Evolutionary conservation across 352 stramenopile genomes (phyloP).

Genomic region (Phytophthora cryptogea): DNA sequence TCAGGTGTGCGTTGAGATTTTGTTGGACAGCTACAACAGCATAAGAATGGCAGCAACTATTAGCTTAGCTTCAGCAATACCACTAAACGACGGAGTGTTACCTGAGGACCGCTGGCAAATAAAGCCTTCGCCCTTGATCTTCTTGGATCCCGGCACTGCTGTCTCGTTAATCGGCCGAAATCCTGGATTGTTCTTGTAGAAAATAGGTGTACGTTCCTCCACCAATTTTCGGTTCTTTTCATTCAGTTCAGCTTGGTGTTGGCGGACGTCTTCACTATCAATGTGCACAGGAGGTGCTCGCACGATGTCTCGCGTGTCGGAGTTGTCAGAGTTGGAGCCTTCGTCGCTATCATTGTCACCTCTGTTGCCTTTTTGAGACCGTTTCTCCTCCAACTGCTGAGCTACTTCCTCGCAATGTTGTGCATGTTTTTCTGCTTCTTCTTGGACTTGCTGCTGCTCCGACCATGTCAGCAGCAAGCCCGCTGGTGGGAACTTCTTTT

Average conservation of each 20-base stretch:
- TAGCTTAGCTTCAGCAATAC: not conserved
- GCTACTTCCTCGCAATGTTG: slow-evolving; percentile 33
- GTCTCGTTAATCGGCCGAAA: slow-evolving; percentile 54
- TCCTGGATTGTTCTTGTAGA: slow-evolving; percentile 76
- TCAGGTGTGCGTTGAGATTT: slow-evolving; percentile 83
- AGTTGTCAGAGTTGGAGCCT: slow-evolving; percentile 51
- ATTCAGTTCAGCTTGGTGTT: slow-evolving; percentile 53
- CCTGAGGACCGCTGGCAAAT: slow-evolving; percentile 76
- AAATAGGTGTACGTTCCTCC: slow-evolving; percentile 61
- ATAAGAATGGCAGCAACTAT: not conserved
- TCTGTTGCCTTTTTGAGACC: slow-evolving; percentile 14
- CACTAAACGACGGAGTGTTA: slow-evolving; percentile 18
- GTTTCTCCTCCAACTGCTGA: slow-evolving; percentile 16
- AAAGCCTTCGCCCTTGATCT: slow-evolving; percentile 59
- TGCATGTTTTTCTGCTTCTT: slow-evolving; percentile 34
- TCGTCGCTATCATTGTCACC: slow-evolving; percentile 48
- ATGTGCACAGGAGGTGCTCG: slow-evolving; percentile 40
- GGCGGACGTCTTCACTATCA: slow-evolving; percentile 38
- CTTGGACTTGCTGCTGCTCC: slow-evolving; percentile 35
- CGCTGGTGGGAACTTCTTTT: slow-evolving; percentile 42
- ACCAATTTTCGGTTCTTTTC: slow-evolving; percentile 60
- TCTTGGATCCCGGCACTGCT: slow-evolving; percentile 31
- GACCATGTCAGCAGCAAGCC: slow-evolving; percentile 44
- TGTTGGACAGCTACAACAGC: slow-evolving; percentile 53
- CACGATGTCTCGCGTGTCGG: slow-evolving; percentile 42